Evolutionary conservation across 768 basidiomycete genomes (phyloP), one percentile per base, ranked within the genome.

Genomic region (Mycena metata): DNA sequence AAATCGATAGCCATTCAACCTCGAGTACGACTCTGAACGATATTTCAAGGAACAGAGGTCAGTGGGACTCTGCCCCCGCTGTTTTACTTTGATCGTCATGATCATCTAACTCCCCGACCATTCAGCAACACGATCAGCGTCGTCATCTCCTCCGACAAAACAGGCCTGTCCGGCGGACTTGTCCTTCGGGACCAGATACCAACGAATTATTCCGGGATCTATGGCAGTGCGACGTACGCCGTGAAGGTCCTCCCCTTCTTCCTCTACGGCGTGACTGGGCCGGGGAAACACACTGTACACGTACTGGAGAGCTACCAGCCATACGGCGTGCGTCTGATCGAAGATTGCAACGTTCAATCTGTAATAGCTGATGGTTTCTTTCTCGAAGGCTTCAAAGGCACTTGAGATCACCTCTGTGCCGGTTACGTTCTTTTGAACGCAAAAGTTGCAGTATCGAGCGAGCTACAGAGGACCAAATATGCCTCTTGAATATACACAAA

Each of bases 341-440:
- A 24, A 26, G 6, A n/a, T 21, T 46, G 33, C 51, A 35, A 2
- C 16, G 26, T 52, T n/a, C 30, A 24, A 39, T 21, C 9, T 39
- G 26, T 26, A 2, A 12, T 26, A 6, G 16, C 17, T 50, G 24
- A 50, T 50, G 2, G 3, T 7, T 26, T 12, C 1, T 30, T 50
- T 24, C 24, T 13, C 17, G 15, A 15, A 30, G 49, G 15, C 49
- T 0, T 30, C 46, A 11, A 30, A 6, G 1, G 24, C 49, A 11
- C 36, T 55, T 17, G 9, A 39, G 36, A 13, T 23, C 23, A 19
- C 36, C 0, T n/a, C 33, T 5, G 35, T 57, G 8, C 56, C 56
- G 13, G 41, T 57, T 13, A 57, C 39, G 19, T 26, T 57, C 56
- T 57, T 57, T 30, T 45, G 12, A 57, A 26, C 30, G 30, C 30